These are phyloP conservation scores for Colletotrichum tamarilloi DNA, from an alignment of 2,329 filamentous ascomycete species.

Conservation along the genomic window DNA sequence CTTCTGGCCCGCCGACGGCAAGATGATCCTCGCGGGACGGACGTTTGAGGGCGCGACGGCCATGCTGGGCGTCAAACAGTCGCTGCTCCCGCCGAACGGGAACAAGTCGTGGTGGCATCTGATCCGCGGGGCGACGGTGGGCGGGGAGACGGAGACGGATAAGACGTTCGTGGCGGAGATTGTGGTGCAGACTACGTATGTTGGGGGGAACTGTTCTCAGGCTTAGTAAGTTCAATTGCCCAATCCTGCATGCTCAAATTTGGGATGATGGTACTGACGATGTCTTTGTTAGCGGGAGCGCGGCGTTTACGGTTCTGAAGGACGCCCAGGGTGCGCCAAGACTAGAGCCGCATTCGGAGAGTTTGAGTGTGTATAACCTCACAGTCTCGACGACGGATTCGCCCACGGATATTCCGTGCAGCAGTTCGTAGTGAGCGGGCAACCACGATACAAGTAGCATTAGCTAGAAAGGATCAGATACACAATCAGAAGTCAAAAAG, in stretches of 20 bases:
- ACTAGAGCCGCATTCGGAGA: slow-evolving; percentile 14
- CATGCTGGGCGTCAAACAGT: slow-evolving; percentile 25
- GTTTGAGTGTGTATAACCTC: slow-evolving; percentile 27
- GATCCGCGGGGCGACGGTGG: slow-evolving; percentile 23
- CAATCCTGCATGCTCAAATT: too few species aligned
- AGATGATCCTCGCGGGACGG: slow-evolving; percentile 4
- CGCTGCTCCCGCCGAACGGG: slow-evolving; percentile 12
- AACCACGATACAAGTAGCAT: not conserved
- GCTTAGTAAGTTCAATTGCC: slow-evolving; percentile 16
- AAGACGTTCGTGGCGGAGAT: slow-evolving; percentile 25
- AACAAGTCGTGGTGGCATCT: slow-evolving; percentile 26
- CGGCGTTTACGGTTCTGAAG: slow-evolving; percentile 25
- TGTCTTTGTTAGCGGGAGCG: not conserved
- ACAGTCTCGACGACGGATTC: slow-evolving; percentile 21
- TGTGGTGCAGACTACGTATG: slow-evolving; percentile 26
- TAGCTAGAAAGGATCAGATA: not conserved
- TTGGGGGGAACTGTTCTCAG: slow-evolving; percentile 15
- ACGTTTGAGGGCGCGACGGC: not conserved
- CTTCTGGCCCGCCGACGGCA: slow-evolving; percentile 26
- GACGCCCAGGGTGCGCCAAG: not conserved
- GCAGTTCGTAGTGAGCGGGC: not conserved
- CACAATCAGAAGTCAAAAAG: not conserved
- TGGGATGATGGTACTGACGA: not conserved
- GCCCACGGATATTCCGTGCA: slow-evolving; percentile 21
- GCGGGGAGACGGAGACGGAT: not conserved